These are phyloP conservation scores for Rhizophagus clarus DNA, from an alignment of 192 early-diverging fungal genomes.

Conservation along the genomic window DNA sequence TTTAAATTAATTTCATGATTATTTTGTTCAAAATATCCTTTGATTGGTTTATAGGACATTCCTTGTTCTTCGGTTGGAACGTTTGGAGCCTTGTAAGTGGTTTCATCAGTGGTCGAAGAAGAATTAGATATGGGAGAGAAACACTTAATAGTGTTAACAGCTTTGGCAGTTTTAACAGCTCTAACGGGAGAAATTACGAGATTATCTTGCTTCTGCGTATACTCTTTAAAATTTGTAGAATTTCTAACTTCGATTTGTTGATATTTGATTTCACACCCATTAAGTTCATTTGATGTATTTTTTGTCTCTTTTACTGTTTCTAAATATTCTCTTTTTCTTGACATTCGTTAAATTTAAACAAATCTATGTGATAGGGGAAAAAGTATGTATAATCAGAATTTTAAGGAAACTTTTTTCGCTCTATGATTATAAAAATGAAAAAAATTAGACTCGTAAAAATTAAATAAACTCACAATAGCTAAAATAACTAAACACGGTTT, in stretches of 20 bases:
- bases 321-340: no score
- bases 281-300: neutral
- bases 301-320: neutral
- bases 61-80: neutral
- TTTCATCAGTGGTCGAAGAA: neutral
- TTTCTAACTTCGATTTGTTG: neutral
- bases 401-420: neutral
- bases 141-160: no score
- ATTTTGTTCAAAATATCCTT: neutral
- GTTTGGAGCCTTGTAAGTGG: neutral
- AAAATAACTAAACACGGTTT: no score
- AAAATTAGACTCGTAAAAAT: neutral
- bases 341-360: no score
- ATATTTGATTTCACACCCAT: neutral
- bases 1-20: conserved; percentile 2
- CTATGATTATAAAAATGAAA: neutral
- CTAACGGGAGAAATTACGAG: neutral
- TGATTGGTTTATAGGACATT: neutral
- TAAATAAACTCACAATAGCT: neutral
- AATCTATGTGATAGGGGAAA: no score
- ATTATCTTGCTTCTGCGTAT: neutral
- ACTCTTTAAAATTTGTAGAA: neutral
- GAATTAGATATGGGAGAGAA: neutral
- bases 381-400: no score
- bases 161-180: no score